These are phyloP conservation scores for Dispira parvispora DNA, from an alignment of 192 early-diverging fungal species.

Conservation along the genomic window DNA sequence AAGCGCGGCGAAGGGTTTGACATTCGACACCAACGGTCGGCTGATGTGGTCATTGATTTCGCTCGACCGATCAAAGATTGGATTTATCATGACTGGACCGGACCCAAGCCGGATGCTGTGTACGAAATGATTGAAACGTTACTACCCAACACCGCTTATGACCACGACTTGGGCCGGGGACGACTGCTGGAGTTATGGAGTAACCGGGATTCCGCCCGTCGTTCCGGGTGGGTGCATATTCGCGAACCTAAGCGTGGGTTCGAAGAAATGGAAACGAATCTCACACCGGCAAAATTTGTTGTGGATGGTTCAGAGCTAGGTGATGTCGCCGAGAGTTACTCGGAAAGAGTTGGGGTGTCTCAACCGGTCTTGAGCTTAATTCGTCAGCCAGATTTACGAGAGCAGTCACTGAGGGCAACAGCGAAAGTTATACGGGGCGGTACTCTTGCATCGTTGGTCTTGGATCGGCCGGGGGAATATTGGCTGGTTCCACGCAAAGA, in stretches of 20 bases:
- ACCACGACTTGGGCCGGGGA: constrained; percentile 21
- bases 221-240: constrained; percentile 6
- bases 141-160: constrained; percentile 28
- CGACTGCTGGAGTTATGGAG: constrained; percentile 29
- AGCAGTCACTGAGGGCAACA: background rate
- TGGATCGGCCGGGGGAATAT: background rate
- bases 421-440: background rate
- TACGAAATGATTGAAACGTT: constrained; percentile 42
- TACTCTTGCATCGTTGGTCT: background rate
- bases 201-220: constrained; percentile 3
- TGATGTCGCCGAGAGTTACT: too few species aligned
- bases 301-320: too few species aligned
- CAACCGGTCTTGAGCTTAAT: too few species aligned
- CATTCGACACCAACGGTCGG: constrained; percentile 35
- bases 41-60: constrained; percentile 45
- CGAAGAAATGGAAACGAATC: background rate
- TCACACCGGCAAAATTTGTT: too few species aligned
- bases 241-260: constrained; percentile 10
- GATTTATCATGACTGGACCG: constrained; percentile 32
- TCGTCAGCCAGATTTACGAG: background rate
- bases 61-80: constrained; percentile 26
- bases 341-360: too few species aligned
- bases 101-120: constrained; percentile 29
- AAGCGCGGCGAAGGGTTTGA: constrained; percentile 43
- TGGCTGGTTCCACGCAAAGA: too few species aligned